Percentiles rank a stretch among this genome's conserved stretches.
These are phyloP conservation scores for Jamesozyma spencerorum DNA, from an alignment of 805 yeast species.

Conservation along the genomic window DNA sequence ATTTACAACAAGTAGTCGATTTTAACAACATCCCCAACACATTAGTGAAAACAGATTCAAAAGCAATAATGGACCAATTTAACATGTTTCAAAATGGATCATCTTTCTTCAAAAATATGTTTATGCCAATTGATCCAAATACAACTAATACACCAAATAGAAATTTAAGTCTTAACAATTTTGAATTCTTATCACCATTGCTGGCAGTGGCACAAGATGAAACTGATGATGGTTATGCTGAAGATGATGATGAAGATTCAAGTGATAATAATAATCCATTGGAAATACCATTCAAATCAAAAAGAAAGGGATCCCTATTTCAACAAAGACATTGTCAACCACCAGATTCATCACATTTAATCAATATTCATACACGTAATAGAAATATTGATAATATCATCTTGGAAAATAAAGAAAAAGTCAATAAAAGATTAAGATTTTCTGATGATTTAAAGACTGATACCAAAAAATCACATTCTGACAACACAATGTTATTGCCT, in stretches of 20 bases:
- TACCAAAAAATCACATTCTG: background rate
- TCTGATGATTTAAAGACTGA: background rate
- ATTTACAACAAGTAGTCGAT: conserved; percentile 2
- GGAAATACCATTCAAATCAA: conserved; percentile 21
- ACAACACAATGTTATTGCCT: background rate
- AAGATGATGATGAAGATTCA: conserved; percentile 27
- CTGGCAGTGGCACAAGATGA: conserved; percentile 11
- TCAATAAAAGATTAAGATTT: background rate
- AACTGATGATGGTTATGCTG: conserved; percentile 25
- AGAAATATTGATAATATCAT: conserved; percentile 1
- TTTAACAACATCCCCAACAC: conserved; percentile 1
- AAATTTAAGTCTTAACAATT: background rate
- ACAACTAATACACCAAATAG: background rate
- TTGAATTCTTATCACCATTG: conserved; percentile 4
- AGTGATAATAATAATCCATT: conserved; percentile 18
- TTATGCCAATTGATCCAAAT: background rate
- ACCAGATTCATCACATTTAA: conserved; percentile 3
- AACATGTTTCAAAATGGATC: conserved; percentile 18
- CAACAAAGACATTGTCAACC: conserved; percentile 13
- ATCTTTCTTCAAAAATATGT: conserved; percentile 1
- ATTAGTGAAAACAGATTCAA: conserved; percentile 15
- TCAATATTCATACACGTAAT: background rate
- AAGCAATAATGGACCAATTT: conserved; percentile 24
- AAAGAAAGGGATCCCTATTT: conserved; percentile 16
- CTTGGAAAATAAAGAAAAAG: background rate